These are phyloP conservation scores for Trichoderma guizhouense DNA, from an alignment of 2,329 filamentous ascomycete genomes.

Conservation along the genomic window DNA sequence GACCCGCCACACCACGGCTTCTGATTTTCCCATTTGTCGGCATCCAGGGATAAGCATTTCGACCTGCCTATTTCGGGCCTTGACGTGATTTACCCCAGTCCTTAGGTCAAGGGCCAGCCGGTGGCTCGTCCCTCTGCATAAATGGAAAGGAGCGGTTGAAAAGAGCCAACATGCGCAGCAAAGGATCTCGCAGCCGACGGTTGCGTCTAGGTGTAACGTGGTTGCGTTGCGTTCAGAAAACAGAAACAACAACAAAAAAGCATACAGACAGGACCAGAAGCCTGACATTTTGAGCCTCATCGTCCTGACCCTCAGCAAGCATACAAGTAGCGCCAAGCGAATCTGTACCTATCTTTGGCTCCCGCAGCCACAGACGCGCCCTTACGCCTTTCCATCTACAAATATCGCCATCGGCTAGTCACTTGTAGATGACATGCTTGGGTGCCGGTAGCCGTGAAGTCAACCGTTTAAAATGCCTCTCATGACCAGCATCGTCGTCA, in stretches of 20 bases:
- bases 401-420: background rate
- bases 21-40: conserved; percentile 4
- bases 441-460: background rate
- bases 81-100: conserved; percentile 15
- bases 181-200: background rate
- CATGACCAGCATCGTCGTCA: background rate
- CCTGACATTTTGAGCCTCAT: background rate
- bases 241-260: background rate
- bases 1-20: conserved; percentile 9
- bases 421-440: background rate
- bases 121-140: background rate
- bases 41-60: background rate
- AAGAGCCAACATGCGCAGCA: background rate
- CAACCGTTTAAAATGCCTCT: background rate
- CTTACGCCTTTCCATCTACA: background rate
- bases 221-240: background rate
- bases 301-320: background rate
- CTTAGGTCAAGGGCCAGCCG: conserved; percentile 3
- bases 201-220: background rate
- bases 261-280: too few species aligned
- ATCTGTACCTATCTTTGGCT: background rate
- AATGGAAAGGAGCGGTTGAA: background rate
- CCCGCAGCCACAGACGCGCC: background rate
- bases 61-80: conserved; percentile 3
- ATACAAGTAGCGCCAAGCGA: background rate